Base-by-base conservation (phyloP, 2,329 filamentous ascomycete genomes). In the Elsinoe necatrix region DNA sequence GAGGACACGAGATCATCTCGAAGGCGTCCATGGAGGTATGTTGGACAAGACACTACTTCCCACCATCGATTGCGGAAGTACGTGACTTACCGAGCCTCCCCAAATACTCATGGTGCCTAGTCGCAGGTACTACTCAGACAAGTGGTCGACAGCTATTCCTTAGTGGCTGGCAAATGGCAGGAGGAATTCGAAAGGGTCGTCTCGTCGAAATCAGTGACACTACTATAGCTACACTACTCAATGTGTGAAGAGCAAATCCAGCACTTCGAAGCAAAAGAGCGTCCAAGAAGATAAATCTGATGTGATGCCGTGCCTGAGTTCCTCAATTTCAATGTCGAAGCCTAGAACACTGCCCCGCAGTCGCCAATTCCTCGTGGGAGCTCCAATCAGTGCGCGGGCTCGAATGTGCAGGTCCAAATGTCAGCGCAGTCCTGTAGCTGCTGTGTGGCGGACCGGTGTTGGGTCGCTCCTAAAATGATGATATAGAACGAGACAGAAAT, bases 1-100 rank as follows among this genome's bases (percentile, higher is more conserved):
- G n/a, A n/a, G n/a, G n/a, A n/a, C n/a, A 29, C 27, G 27, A 29
- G 4, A 29, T 29, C 27, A 29, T 29, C 4, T 29, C 27, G 27
- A 4, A 29, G n/a, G n/a, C n/a, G n/a, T n/a, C n/a, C n/a, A n/a
- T n/a, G n/a, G n/a, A n/a, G n/a, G n/a, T n/a, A n/a, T n/a, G n/a
- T n/a, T n/a, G n/a, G n/a, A n/a, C n/a, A n/a, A n/a, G n/a, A n/a
- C n/a, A n/a, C n/a, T n/a, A n/a, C n/a, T n/a, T n/a, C n/a, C n/a
- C n/a, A n/a, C n/a, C n/a, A 31, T 31, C 29, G 29, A 42, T n/a
- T 42, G n/a, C 16, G 21, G 21, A 27, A 16, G 1, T n/a, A 47
- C 12, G 25, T 11, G 20, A 50, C 45, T 29, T 50, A 50, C 45
- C 27, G 45, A 50, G 3, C 45, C 45, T 50, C 45, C 45, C 45